Conservation (phyloP, 2,329 filamentous ascomycete species). For the Fusarium tjaetaba region DNA sequence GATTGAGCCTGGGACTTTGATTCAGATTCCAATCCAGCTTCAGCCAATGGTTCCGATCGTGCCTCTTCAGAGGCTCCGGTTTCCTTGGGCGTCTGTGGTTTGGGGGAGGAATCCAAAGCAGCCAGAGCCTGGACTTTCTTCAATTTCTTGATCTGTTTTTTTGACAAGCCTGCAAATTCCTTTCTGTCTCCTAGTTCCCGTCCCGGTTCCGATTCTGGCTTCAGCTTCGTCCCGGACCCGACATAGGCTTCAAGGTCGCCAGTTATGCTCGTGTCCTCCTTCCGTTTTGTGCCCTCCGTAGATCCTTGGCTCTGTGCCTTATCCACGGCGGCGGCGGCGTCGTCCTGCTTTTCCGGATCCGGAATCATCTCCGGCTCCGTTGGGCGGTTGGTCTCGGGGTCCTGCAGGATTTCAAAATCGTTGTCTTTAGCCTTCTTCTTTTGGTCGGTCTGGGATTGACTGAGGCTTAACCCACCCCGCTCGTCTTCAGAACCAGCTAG, state of each 20-base stretch:
- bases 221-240: constrained; percentile 31
- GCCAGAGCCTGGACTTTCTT: constrained; percentile 39
- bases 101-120: constrained; percentile 25
- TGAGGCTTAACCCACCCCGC: constrained; percentile 44
- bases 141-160: constrained; percentile 42
- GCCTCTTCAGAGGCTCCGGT: constrained; percentile 23
- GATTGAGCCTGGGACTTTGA: constrained; percentile 15
- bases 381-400: constrained; percentile 40
- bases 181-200: constrained; percentile 33
- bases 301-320: constrained; percentile 31
- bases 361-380: constrained; percentile 39
- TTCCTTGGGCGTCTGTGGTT: constrained; percentile 30
- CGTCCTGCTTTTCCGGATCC: constrained; percentile 43
- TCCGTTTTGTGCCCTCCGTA: constrained; percentile 26
- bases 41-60: constrained; percentile 24
- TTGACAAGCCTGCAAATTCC: constrained; percentile 42
- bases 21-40: constrained; percentile 34
- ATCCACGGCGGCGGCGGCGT: constrained; percentile 38
- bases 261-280: constrained; percentile 30
- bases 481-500: constrained; percentile 44
- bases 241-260: constrained; percentile 27
- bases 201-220: constrained; percentile 32
- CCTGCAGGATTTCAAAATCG: constrained; percentile 44
- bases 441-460: constrained; percentile 47
- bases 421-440: constrained; percentile 49